Evolutionary conservation across 2,329 filamentous ascomycete species (phyloP), one percentile per base, ranked within the genome.

Genomic region (Botrytis deweyae): DNA sequence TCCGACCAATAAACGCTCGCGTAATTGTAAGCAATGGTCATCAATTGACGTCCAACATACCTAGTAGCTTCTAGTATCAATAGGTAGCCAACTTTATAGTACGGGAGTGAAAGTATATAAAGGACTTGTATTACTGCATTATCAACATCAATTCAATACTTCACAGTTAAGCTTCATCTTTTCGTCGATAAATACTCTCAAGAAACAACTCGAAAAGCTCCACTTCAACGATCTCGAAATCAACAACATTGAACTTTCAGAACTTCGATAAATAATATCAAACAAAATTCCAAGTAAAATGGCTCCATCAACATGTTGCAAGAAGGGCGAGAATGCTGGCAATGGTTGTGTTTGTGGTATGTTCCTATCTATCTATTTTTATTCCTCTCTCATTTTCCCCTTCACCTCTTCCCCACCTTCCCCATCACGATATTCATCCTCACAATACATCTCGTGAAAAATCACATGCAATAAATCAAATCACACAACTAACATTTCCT

Each of bases 251-350:
- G 7, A 58, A 29, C 7, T 58, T 9, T 18, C 5, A 22, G 14
- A 38, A 61, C 58, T 61, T 61, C 5, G 29, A 36, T 10, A 61
- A 61, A 33, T 9, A 38, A 38, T 22, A 12, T 29, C 22, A 25
- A 38, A 66, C 42, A 38, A 49, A 4, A 14, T 12, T 18, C 8
- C 9, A 18, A 67, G 2, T 36, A 79, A 74, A 76, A 81, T 81
- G 78, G 72, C 76, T 73, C 72, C 77, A 61, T 77, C 75, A 46
- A 81, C 80, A 71, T 81, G 80, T 71, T 81, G 80, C 73, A 81
- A 80, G 78, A 78, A 72, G 72, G 76, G 77, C 69, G 74, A 80
- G 74, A 38, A n/a, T 20, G 62, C 40, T 8, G n/a, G 25, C 20
- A 63, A 70, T 74, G 76, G 74, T 72, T 81, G 80, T 72, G 77